Evolutionary conservation across 352 stramenopile species (phyloP).

Genomic region (Globisporangium recalcitrans): DNA sequence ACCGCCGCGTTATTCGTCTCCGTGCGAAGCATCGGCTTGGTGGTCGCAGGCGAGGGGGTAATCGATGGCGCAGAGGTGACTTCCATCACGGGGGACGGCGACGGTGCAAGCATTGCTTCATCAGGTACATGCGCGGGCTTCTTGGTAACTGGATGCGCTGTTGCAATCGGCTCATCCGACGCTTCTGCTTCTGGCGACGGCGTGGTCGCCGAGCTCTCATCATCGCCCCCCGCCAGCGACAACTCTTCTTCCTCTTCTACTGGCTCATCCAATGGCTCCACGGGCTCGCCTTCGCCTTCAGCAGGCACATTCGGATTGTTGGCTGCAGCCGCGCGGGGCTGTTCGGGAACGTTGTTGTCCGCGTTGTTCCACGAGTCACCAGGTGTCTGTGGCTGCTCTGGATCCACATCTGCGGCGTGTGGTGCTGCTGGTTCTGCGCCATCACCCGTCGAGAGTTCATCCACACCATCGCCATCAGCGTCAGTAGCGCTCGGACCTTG

Average conservation of each 20-base stretch:
- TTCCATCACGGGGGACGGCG: not conserved
- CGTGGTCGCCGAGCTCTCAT: not conserved
- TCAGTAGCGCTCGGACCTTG: not conserved
- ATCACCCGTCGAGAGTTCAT: not conserved
- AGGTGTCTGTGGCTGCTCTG: not conserved
- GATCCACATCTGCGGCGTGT: not conserved
- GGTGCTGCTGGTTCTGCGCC: not conserved
- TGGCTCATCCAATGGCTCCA: not conserved
- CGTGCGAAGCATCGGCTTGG: constrained; percentile 32
- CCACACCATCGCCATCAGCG: not conserved
- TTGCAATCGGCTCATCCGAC: not conserved
- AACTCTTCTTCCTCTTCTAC: constrained; percentile 10
- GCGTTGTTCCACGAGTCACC: not conserved
- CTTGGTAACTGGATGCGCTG: not conserved
- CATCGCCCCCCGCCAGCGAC: constrained; percentile 2
- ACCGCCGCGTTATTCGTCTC: constrained; percentile 23
- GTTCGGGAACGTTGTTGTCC: not conserved
- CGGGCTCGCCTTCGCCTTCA: not conserved
- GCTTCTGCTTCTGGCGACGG: not conserved
- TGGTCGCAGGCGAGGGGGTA: constrained; percentile 11
- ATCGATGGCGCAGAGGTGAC: not conserved
- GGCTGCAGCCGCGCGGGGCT: not conserved
- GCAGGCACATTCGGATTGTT: not conserved
- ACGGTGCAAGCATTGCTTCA: not conserved
- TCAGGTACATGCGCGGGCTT: not conserved